Conservation (phyloP, 2,329 filamentous ascomycete species). For the Botrytis cinerea region DNA sequence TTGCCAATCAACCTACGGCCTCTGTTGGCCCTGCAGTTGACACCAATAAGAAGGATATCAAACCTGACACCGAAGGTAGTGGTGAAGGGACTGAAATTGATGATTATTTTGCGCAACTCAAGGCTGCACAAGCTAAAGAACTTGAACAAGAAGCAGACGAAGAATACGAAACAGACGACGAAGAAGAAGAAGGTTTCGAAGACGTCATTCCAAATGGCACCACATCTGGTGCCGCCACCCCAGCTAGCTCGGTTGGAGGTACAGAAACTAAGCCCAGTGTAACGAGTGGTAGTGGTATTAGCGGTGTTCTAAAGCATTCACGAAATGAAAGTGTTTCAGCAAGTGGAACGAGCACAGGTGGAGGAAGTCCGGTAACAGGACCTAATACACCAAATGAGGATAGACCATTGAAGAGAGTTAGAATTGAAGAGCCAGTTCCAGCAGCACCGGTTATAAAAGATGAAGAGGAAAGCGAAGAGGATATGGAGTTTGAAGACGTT, state of each 20-base stretch:
- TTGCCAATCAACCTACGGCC: slow-evolving; percentile 43
- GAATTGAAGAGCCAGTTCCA: slow-evolving; percentile 52
- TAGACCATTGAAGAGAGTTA: slow-evolving; percentile 60
- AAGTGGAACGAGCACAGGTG: slow-evolving; percentile 41
- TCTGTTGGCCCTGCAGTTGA: slow-evolving; percentile 44
- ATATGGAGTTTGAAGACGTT: slow-evolving; percentile 62
- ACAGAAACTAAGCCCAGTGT: slow-evolving; percentile 29
- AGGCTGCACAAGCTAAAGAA: slow-evolving; percentile 58
- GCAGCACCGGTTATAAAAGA: slow-evolving; percentile 42
- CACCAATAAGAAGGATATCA: slow-evolving; percentile 51
- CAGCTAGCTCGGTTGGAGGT: slow-evolving; percentile 35
- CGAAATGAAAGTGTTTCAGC: slow-evolving; percentile 37
- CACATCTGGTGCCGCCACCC: slow-evolving; percentile 37
- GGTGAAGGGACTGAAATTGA: slow-evolving; percentile 60
- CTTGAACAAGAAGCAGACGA: slow-evolving; percentile 52
- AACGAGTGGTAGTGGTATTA: slow-evolving; percentile 30
- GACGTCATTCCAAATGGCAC: slow-evolving; percentile 44
- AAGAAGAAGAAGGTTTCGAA: slow-evolving; percentile 50
- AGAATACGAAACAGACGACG: slow-evolving; percentile 53
- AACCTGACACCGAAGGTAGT: slow-evolving; percentile 44
- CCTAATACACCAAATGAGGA: slow-evolving; percentile 45
- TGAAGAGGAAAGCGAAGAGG: slow-evolving; percentile 54
- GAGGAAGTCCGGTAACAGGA: slow-evolving; percentile 41
- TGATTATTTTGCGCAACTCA: slow-evolving; percentile 67
- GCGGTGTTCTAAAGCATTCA: slow-evolving; percentile 36